phyloP scores from a whole-genome alignment of 768 basidiomycete genomes.

The Xerocomellus amylosporus region DNA sequence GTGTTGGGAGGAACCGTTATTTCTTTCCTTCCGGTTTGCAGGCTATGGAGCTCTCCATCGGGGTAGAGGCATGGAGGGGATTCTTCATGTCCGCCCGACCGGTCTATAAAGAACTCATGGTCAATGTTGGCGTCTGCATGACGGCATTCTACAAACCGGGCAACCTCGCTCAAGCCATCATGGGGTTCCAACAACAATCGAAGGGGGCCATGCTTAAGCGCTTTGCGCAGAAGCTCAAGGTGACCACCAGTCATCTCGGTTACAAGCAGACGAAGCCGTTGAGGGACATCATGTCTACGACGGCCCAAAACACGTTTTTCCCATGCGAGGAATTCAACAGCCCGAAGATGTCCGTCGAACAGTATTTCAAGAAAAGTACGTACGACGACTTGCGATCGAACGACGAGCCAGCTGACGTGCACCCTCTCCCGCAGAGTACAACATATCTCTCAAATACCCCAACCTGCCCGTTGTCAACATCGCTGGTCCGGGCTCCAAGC shows the following conservation, averaged over 20 bases:
- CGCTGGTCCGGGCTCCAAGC: conserved; percentile 30
- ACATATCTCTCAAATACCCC: conserved; percentile 47
- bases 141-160: conserved; percentile 56
- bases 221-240: conserved; percentile 54
- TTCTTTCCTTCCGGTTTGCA: conserved; percentile 42
- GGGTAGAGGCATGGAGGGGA: conserved; percentile 45
- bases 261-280: conserved; percentile 51
- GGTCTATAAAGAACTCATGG: conserved; percentile 46
- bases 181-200: conserved; percentile 44
- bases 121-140: conserved; percentile 55
- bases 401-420: conserved; percentile 6
- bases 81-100: conserved; percentile 53
- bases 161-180: conserved; percentile 59
- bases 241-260: conserved; percentile 55
- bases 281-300: conserved; percentile 36
- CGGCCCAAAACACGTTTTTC: conserved; percentile 51
- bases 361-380: conserved; percentile 64
- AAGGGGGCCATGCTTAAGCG: conserved; percentile 43
- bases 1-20: conserved; percentile 49
- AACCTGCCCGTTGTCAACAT: conserved; percentile 60
- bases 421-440: conserved; percentile 48
- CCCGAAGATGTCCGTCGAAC: conserved; percentile 49
- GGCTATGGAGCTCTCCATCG: conserved; percentile 31
- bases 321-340: conserved; percentile 53
- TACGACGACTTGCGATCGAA: neutral